Percentiles rank a stretch among this genome's conserved stretches.
Conservation (phyloP, 1,284 basidiomycete genomes). For the Mycena sp. region DNA sequence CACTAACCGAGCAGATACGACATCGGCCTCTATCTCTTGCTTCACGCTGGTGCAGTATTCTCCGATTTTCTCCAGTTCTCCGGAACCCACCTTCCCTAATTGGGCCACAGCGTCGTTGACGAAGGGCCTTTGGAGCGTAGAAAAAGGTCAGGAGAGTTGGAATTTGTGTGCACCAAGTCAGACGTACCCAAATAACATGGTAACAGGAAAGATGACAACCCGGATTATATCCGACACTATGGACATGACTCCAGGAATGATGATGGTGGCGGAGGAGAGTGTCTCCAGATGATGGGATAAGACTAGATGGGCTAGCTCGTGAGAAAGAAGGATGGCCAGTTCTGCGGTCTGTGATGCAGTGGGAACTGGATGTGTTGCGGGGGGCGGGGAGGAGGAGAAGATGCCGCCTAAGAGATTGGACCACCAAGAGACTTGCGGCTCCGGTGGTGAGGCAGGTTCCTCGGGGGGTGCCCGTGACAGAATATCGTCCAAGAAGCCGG, state of each 20-base stretch:
- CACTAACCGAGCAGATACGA: constrained; percentile 81
- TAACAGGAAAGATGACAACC: constrained; percentile 85
- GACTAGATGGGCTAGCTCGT: constrained; percentile 89
- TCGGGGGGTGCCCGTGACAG: constrained; percentile 56
- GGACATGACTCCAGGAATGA: constrained; percentile 83
- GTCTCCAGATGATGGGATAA: constrained; percentile 92
- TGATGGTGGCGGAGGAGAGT: constrained; percentile 81
- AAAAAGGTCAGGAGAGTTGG: too few species aligned
- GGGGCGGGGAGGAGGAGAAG: constrained; percentile 44
- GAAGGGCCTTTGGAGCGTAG: constrained; percentile 64
- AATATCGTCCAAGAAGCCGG: constrained; percentile 87
- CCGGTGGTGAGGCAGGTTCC: constrained; percentile 34
- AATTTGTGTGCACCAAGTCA: too few species aligned
- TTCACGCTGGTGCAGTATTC: constrained; percentile 76
- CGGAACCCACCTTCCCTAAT: constrained; percentile 77
- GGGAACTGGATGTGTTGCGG: constrained; percentile 59
- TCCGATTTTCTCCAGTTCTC: constrained; percentile 76
- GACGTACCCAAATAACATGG: constrained; percentile 78
- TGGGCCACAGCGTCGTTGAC: constrained; percentile 90
- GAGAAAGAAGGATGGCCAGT: constrained; percentile 86
- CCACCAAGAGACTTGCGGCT: constrained; percentile 54
- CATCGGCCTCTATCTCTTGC: constrained; percentile 90
- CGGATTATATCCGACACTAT: constrained; percentile 80
- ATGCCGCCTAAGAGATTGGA: constrained; percentile 59
- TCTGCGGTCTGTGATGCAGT: constrained; percentile 84